Evolutionary conservation across 345 rosid genomes (phyloP).

Genomic region (Lepidium africanum): DNA sequence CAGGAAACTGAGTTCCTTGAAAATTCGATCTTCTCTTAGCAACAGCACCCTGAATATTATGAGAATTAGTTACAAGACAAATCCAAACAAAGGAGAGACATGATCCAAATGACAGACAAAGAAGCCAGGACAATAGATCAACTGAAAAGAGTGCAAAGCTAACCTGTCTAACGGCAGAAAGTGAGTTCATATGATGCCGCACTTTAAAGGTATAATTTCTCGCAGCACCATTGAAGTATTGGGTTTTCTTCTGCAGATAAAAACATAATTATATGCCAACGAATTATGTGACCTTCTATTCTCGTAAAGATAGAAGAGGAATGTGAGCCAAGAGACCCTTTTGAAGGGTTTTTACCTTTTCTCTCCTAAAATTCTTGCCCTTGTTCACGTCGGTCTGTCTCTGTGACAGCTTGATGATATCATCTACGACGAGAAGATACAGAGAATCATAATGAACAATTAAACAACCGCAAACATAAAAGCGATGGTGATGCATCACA

Average conservation of each 20-base stretch:
- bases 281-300: not conserved
- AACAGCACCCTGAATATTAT: slow-evolving; percentile 48
- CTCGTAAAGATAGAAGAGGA: not conserved
- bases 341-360: slow-evolving; percentile 33
- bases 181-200: slow-evolving; percentile 44
- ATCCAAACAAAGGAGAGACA: not conserved
- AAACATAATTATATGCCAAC: not conserved
- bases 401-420: slow-evolving; percentile 75
- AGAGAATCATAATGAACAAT: not conserved
- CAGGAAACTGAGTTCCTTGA: slow-evolving; percentile 45
- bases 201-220: slow-evolving; percentile 43
- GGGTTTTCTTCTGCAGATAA: slow-evolving; percentile 46
- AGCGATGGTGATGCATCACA: not conserved
- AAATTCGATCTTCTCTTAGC: slow-evolving; percentile 64
- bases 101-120: not conserved
- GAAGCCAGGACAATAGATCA: not conserved
- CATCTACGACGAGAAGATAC: slow-evolving; percentile 36
- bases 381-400: slow-evolving; percentile 25
- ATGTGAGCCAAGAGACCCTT: not conserved
- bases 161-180: slow-evolving; percentile 72
- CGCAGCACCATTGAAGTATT: slow-evolving; percentile 33
- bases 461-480: not conserved
- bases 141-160: not conserved
- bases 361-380: slow-evolving; percentile 36
- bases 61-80: not conserved